Evolutionary conservation across 768 basidiomycete genomes (phyloP).

Genomic region (Boletellus sp.): DNA sequence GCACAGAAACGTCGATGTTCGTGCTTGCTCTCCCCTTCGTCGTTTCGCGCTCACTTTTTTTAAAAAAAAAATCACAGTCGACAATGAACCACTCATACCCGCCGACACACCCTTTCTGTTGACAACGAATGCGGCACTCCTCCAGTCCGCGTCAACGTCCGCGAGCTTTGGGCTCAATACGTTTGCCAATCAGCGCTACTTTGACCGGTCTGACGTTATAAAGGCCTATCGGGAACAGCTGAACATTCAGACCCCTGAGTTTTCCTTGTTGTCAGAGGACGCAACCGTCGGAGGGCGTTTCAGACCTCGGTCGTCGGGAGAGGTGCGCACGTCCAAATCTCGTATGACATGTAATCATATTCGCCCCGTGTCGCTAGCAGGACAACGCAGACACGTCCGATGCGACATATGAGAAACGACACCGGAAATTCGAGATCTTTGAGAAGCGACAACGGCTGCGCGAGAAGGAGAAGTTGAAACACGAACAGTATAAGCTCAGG

Average conservation of each 20-base stretch:
- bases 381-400: conserved; percentile 70
- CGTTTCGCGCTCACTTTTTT: conserved; percentile 18
- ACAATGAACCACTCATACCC: conserved; percentile 70
- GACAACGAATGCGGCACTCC: conserved; percentile 63
- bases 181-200: conserved; percentile 66
- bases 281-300: conserved; percentile 64
- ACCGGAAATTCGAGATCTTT: conserved; percentile 81
- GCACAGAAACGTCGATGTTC: conserved; percentile 73
- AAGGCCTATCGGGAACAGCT: conserved; percentile 65
- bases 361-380: conserved; percentile 30
- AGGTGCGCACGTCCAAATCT: conserved; percentile 47
- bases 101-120: conserved; percentile 61
- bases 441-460: conserved; percentile 82
- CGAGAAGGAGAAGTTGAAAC: conserved; percentile 89
- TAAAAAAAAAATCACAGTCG: conserved; percentile 51
- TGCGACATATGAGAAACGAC: conserved; percentile 73
- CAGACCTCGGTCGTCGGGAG: conserved; percentile 63
- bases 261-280: conserved; percentile 43
- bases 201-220: conserved; percentile 74
- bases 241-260: conserved; percentile 78
- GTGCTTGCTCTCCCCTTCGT: conserved; percentile 27
- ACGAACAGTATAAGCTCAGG: conserved; percentile 89
- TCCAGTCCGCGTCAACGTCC: conserved; percentile 38
- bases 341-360: conserved; percentile 8
- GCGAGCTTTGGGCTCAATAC: conserved; percentile 48